Evolutionary conservation across 179 eudicot genomes (phyloP).

Genomic region (Carnegiea gigantea): DNA sequence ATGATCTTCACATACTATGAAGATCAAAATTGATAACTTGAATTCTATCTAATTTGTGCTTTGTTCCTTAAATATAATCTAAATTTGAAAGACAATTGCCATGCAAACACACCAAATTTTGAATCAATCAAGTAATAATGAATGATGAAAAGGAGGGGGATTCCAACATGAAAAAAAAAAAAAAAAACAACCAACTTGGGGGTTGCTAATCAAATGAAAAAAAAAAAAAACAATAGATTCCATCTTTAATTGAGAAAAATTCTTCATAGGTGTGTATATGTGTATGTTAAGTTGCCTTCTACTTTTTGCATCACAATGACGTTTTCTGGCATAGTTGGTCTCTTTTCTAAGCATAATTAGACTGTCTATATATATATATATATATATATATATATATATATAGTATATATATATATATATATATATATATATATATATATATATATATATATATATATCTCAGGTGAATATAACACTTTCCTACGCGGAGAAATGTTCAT

Average conservation of each 20-base stretch:
- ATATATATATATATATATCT: no score
- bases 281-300: background rate
- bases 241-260: background rate
- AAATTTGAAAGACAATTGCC: no score
- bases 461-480: background rate
- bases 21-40: no score
- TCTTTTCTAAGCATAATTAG: conserved; percentile 10
- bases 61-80: no score
- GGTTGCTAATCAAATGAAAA: background rate
- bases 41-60: no score
- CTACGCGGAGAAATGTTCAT: conserved; percentile 37
- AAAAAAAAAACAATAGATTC: background rate
- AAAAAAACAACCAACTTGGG: background rate
- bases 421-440: no score
- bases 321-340: conserved; percentile 12
- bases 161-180: background rate
- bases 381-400: no score
- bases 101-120: background rate
- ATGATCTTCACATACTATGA: no score
- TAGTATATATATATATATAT: no score
- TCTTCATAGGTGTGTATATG: background rate
- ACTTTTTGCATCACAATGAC: conserved; percentile 28
- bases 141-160: background rate
- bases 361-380: background rate
- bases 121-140: background rate